These are phyloP conservation scores for Metschnikowia lunata DNA, from an alignment of 805 yeast species.

Conservation along the genomic window DNA sequence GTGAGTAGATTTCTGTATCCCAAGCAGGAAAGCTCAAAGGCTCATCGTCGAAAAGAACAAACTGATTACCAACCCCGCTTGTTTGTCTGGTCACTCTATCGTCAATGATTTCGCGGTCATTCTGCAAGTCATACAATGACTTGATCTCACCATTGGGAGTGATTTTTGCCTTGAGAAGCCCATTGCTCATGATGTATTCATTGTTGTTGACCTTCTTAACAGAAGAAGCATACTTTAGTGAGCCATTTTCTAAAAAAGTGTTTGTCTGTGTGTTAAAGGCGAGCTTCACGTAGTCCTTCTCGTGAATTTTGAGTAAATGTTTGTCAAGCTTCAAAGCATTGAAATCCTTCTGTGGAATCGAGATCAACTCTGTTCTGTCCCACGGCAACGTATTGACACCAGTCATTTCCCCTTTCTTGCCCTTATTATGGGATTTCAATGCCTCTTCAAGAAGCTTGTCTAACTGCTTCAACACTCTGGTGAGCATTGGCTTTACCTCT, in stretches of 20 bases:
- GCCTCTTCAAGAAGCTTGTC: conserved; percentile 51
- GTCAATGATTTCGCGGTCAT: conserved; percentile 63
- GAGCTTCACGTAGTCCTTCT: conserved; percentile 7
- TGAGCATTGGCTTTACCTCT: conserved; percentile 78
- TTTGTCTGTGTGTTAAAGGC: conserved; percentile 15
- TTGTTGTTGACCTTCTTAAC: conserved; percentile 40
- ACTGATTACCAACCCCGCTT: conserved; percentile 68
- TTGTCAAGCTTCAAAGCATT: conserved; percentile 3
- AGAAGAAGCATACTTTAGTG: conserved; percentile 43
- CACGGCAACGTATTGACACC: conserved; percentile 61
- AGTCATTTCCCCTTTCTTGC: background rate
- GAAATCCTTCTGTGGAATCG: conserved; percentile 22
- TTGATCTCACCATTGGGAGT: conserved; percentile 50
- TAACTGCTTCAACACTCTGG: conserved; percentile 49
- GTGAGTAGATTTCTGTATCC: conserved; percentile 92
- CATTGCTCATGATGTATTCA: conserved; percentile 53
- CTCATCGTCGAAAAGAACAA: conserved; percentile 79
- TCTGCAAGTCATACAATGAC: conserved; percentile 56
- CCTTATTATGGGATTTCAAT: conserved; percentile 19
- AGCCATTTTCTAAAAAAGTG: conserved; percentile 10
- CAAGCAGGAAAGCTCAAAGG: conserved; percentile 93
- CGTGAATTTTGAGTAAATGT: conserved; percentile 6
- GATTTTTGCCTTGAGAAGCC: conserved; percentile 53
- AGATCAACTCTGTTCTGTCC: conserved; percentile 48
- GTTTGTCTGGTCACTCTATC: conserved; percentile 48